Evolutionary conservation across 129 eudicot species (phyloP).

Genomic region (sunflower (Helianthus annuus)): HanXRQr2.0-SUNRISE NC_035443.2:32616445-32616944

Average conservation of each 20-base stretch:
- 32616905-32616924: constrained; percentile 8
- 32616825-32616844: constrained; percentile 51
- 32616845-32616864: constrained; percentile 18
- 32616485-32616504: too few species aligned
- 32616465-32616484: too few species aligned
- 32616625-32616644: not conserved
- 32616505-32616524: too few species aligned
- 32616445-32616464: too few species aligned
- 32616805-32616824: constrained; percentile 54
- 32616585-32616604: not conserved
- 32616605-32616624: not conserved
- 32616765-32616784: constrained; percentile 65
- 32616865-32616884: not conserved
- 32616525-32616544: too few species aligned
- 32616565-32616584: not conserved
- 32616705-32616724: constrained; percentile 63
- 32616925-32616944: constrained; percentile 37
- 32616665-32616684: not conserved
- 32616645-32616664: not conserved
- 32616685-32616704: not conserved
- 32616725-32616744: constrained; percentile 55
- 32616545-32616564: too few species aligned
- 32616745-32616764: constrained; percentile 57
- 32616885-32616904: not conserved
- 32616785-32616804: constrained; percentile 67